Base-by-base conservation (phyloP, 2,329 filamentous ascomycete species). In the Coniella lustricola region DNA sequence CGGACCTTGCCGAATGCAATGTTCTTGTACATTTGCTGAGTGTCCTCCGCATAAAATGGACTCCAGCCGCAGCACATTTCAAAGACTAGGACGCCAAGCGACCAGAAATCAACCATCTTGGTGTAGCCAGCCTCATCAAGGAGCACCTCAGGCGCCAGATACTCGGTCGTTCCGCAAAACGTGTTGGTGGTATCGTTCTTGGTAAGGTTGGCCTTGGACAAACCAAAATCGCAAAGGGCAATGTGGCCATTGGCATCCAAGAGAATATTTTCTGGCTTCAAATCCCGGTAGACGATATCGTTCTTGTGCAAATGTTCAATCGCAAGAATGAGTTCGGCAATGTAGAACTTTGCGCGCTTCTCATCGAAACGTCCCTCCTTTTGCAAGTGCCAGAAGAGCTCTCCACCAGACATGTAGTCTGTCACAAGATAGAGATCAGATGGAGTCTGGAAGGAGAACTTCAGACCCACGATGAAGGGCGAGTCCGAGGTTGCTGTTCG, bases 1-100 rank as follows among this genome's bases (percentile, higher is more conserved):
- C 93, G 80, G 50, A 98, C 93, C 65, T 98, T 98, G 64, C 93
- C 93, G 62, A 98, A 98, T 0, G 93, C 93, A 64, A 98, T 98
- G 71, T 98, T 98, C 75, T 98, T 98, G 75, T 98, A 98, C 93
- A 98, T 98, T 67, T 98, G 93, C 68, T 98, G 93, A 0, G 93
- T 98, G 63, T 98, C 93, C 62, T 98, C 93, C 49, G 93, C 93
- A 60, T 97, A 98, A 70, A 98, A 98, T 0, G 93, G 93, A 60
- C 90, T 96, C 93, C 93, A 98, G 31, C 93, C 93, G 60, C 93
- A 98, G 72, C 93, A 98, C 93, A 98, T 98, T 67, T 98, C 93
- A 60, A 98, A 98, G 1, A 98, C 93, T 47, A 98, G 75, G 41
- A 98, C 93, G 49, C 93, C 93, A 12, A 98, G 14, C 4, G 93